Evolutionary conservation across 805 yeast genomes (phyloP), one percentile per base, ranked within the genome.

Genomic region (Candida nitratophila): DNA sequence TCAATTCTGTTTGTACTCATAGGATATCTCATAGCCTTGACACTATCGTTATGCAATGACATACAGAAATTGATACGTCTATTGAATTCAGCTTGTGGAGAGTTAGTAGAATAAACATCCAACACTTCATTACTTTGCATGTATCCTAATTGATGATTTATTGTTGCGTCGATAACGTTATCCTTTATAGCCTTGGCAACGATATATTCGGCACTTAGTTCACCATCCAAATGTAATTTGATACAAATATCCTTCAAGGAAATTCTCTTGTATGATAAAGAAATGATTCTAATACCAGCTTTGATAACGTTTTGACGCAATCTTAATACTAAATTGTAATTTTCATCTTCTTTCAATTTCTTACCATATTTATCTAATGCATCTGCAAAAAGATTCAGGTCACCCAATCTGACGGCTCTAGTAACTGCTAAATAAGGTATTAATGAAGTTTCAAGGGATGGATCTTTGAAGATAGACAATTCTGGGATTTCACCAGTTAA

Each of bases 401-500:
- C 96, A 50, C 99, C 99, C 31, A 81, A 70, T 59, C 91, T 83
- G 17, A 93, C 99, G 17, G 98, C 96, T 55, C 85, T 81, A 17
- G 96, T 84, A 37, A 93, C 83, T 47, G 82, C 84, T 52, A 86
- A 80, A 61, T 93, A 93, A 29, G 98, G 96, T 48, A 70, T 74
- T 47, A 89, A 72, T 3, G 85, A 73, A 41, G 72, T 70, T 50
- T 77, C 79, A 56, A 80, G 67, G 39, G 69, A 66, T 15, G 77
- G 67, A 56, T 86, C 84, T 53, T 79, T 77, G 72, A 93, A 93
- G 32, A 78, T 76, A 40, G 88, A 74, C 51, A 95, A 72, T 56
- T 88, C 96, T 16, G 99, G 99, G 52, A 93, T 83, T 55, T 93
- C 99, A 46, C 99, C 99, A 79, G 91, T 90, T 55, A 93, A 77